A percentile compares a stretch with the other conserved stretches of the same genome.
phyloP scores from a whole-genome alignment of 768 basidiomycete species.

The Leccinum aurantiacum region DNA sequence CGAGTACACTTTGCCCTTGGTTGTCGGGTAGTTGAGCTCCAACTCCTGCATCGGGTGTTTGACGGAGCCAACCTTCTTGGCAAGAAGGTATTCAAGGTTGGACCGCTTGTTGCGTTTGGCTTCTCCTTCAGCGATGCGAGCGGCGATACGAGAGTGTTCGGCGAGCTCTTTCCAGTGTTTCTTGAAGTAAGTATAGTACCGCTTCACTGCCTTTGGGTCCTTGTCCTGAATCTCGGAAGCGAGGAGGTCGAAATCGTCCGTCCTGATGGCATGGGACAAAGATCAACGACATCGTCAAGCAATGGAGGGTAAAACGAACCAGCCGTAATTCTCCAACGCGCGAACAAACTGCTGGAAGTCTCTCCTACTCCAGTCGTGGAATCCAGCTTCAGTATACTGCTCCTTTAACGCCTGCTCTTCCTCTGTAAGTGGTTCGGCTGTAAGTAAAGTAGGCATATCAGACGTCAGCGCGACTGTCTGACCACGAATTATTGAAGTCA shows the following conservation, averaged over 20 bases:
- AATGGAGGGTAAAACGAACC: slow-evolving; percentile 46
- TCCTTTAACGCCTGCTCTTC: slow-evolving; percentile 85
- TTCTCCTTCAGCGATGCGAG: slow-evolving; percentile 87
- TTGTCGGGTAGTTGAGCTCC: slow-evolving; percentile 91
- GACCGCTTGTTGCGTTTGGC: slow-evolving; percentile 85
- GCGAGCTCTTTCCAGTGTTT: slow-evolving; percentile 77
- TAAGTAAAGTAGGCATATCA: not conserved
- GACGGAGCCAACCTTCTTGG: slow-evolving; percentile 79
- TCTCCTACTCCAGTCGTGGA: slow-evolving; percentile 87
- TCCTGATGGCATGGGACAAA: slow-evolving; percentile 40
- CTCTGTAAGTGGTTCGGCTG: slow-evolving; percentile 89
- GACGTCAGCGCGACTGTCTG: not conserved
- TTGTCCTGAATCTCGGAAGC: slow-evolving; percentile 86
- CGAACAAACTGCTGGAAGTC: slow-evolving; percentile 92
- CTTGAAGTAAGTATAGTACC: slow-evolving; percentile 82
- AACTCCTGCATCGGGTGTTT: slow-evolving; percentile 96
- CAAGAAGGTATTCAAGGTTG: slow-evolving; percentile 74
- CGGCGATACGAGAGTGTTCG: slow-evolving; percentile 77
- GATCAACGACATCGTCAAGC: not conserved
- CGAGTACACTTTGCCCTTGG: slow-evolving; percentile 94
- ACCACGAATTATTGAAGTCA: not conserved
- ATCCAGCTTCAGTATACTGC: slow-evolving; percentile 70
- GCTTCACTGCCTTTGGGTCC: slow-evolving; percentile 69
- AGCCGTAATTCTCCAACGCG: slow-evolving; percentile 77
- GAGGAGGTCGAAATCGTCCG: slow-evolving; percentile 63